phyloP scores from a whole-genome alignment of 805 yeast genomes.

The Pichia phayaonensis region DNA sequence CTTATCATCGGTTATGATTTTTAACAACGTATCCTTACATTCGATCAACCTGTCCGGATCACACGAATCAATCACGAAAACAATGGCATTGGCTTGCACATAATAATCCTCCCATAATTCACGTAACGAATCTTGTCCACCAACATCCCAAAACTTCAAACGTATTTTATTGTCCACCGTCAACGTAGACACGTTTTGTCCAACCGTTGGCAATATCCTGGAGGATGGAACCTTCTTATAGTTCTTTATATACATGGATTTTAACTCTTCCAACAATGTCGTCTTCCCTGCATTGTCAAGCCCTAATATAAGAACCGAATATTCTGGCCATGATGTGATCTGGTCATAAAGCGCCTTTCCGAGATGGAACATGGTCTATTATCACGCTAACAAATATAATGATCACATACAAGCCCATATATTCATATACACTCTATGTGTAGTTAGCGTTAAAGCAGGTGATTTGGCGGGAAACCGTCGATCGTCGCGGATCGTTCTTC shows the following conservation, averaged over 20 bases:
- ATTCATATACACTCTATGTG: too few species aligned
- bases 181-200: slow-evolving; percentile 70
- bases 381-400: too few species aligned
- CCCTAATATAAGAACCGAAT: slow-evolving; percentile 76
- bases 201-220: slow-evolving; percentile 85
- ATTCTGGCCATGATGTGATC: slow-evolving; percentile 57
- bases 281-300: slow-evolving; percentile 96
- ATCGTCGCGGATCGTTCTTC: neutral
- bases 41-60: slow-evolving; percentile 79
- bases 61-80: slow-evolving; percentile 87
- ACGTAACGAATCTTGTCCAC: slow-evolving; percentile 86
- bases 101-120: slow-evolving; percentile 85
- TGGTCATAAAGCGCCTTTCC: slow-evolving; percentile 52
- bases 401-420: too few species aligned
- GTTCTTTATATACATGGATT: slow-evolving; percentile 41
- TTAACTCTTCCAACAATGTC: slow-evolving; percentile 61
- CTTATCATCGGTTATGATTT: slow-evolving; percentile 51
- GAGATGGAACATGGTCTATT: slow-evolving; percentile 53
- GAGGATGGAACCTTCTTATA: slow-evolving; percentile 43
- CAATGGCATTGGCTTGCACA: slow-evolving; percentile 79
- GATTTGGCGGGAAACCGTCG: neutral
- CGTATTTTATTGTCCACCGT: slow-evolving; percentile 29
- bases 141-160: slow-evolving; percentile 91
- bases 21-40: slow-evolving; percentile 58
- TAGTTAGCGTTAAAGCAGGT: neutral